Percentiles rank a stretch among this genome's conserved stretches.
These are phyloP conservation scores for Effrenium voratum DNA, from an alignment of 73 alveolate species.

Conservation along the genomic window DNA sequence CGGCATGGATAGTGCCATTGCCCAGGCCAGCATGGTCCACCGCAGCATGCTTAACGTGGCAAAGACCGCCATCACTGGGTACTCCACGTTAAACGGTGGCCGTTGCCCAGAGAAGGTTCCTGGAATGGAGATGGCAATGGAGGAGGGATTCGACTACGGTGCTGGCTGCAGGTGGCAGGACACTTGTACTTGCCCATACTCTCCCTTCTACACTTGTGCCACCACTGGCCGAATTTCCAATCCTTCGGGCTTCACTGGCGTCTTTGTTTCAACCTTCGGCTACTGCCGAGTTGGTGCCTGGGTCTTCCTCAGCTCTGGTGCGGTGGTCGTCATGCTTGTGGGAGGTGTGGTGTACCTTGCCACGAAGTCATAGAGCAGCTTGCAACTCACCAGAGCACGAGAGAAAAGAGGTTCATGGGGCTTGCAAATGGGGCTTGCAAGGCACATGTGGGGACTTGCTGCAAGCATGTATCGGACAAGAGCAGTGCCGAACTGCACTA, in stretches of 20 bases:
- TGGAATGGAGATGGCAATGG: neutral
- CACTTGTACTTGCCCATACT: neutral
- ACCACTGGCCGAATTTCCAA: neutral
- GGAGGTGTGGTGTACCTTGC: no score
- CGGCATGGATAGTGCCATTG: slow-evolving; percentile 11
- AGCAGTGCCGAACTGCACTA: no score
- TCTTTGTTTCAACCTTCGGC: neutral
- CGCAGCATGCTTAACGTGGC: neutral
- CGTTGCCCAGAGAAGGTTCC: neutral
- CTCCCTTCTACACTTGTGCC: neutral
- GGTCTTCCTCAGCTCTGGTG: no score
- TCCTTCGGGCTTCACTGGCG: neutral
- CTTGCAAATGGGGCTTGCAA: no score
- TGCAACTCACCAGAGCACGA: no score
- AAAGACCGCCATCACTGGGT: neutral
- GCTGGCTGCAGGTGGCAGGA: neutral
- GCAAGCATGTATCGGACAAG: no score
- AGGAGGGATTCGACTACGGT: neutral
- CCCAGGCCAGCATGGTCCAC: neutral
- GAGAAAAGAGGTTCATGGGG: no score
- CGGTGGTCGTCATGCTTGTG: no score
- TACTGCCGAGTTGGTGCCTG: slow-evolving; percentile 17
- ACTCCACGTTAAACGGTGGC: neutral
- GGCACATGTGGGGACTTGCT: no score
- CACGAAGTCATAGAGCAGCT: no score